phyloP scores from a whole-genome alignment of 768 basidiomycete species.

The Amanita rubescens region DNA sequence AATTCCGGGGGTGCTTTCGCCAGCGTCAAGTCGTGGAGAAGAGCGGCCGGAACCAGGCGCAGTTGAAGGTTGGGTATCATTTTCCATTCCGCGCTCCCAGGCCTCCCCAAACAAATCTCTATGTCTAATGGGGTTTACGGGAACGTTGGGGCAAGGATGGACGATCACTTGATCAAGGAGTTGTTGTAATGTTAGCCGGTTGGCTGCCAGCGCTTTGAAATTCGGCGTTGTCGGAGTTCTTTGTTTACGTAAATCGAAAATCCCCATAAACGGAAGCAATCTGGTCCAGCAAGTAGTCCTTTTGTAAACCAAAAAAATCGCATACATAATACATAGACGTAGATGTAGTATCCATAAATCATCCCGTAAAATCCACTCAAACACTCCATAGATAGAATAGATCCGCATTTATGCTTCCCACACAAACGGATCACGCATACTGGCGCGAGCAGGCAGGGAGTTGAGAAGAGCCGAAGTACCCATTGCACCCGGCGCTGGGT shows the following conservation, averaged over 20 bases:
- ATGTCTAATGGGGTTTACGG: not conserved
- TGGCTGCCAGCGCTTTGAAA: too few species aligned
- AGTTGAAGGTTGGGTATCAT: not conserved
- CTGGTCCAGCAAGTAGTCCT: too few species aligned
- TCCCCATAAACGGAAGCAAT: too few species aligned
- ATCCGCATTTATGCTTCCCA: not conserved
- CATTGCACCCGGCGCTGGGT: constrained; percentile 2
- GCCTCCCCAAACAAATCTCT: too few species aligned
- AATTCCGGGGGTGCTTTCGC: constrained; percentile 22
- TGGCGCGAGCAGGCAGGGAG: not conserved
- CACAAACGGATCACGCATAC: not conserved
- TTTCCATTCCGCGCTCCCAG: not conserved
- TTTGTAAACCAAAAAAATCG: too few species aligned
- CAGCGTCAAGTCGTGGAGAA: not conserved
- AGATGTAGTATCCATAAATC: too few species aligned
- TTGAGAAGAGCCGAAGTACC: constrained; percentile 2
- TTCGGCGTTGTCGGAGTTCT: too few species aligned
- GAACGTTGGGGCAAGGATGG: too few species aligned
- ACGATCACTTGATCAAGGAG: too few species aligned
- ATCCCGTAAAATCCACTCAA: not conserved
- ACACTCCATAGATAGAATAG: not conserved
- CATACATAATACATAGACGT: too few species aligned
- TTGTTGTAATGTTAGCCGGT: too few species aligned
- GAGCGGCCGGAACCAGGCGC: not conserved
- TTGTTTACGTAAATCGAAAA: not conserved